Evolutionary conservation across 768 basidiomycete species (phyloP), one percentile per base, ranked within the genome.

Genomic region (Hemileccinum rubropunctum): DNA sequence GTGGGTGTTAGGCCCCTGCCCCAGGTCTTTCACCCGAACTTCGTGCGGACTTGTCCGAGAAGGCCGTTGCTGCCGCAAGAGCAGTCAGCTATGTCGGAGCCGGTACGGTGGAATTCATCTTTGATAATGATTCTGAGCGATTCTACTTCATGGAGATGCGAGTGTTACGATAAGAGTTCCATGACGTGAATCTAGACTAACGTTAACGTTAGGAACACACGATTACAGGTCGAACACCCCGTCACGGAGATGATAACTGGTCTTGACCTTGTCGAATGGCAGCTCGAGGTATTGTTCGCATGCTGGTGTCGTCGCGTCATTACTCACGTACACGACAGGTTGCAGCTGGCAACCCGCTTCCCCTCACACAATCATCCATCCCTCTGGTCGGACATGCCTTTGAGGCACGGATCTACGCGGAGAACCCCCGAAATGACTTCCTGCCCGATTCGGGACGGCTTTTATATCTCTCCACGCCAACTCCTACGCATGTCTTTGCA

Each of bases 91-190:
- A 98, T 61, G 84, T 91, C 28, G 92, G 92, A 28, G 92, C 92
- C 10, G 91, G 91, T 4, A 94, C 91, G 0, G 90, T 95, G n/a
- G 94, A 98, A 65, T 97, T 98, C 60, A 95, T 98, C 56, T 92
- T 95, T 56, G 94, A 98, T 65, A 94, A 91, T 54, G 87, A 94
- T 64, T 89, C 88, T 8, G 70, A 80, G 48, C 76, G 82, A 51
- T 95, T 95, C 67, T 97, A 85, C 62, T 97, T 97, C 64, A 95
- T 95, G 93, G 94, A 97, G 70, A 95, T 95, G 91, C 85, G 57
- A 45, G 85, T 62, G 21, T 20, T 40, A 11, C 6, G 3, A 23
- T 12, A 11, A 12, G 30, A 2, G 15, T 10, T 32, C 45, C 17
- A 0, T 26, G 40, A 27, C 15, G 21, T 11, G 21, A 18, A 14